Conservation (phyloP, 768 basidiomycete genomes). For the Termitomyces sp. region DNA sequence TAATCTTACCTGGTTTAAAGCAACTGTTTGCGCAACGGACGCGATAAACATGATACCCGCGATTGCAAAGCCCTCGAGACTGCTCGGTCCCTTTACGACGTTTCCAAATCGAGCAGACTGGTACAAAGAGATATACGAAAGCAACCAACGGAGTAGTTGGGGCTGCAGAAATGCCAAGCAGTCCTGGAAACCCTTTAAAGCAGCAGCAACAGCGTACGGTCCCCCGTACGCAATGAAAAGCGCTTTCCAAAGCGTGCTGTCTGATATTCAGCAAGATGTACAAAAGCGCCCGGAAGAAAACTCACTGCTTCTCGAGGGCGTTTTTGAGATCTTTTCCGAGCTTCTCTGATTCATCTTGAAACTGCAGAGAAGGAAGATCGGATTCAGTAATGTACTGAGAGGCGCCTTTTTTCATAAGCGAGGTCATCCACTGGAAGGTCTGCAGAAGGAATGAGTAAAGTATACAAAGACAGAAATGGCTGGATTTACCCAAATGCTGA, state of each 20-base stretch:
- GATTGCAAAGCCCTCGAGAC: conserved; percentile 68
- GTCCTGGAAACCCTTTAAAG: conserved; percentile 78
- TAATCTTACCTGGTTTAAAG: conserved; percentile 66
- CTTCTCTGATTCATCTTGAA: conserved; percentile 62
- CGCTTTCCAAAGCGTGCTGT: conserved; percentile 68
- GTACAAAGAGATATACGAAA: conserved; percentile 79
- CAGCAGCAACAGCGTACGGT: conserved; percentile 57
- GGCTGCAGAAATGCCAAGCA: conserved; percentile 81
- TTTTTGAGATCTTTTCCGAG: conserved; percentile 57
- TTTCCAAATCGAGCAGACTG: conserved; percentile 41
- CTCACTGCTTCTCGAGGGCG: conserved; percentile 61
- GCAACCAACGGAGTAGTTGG: conserved; percentile 71
- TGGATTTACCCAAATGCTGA: conserved; percentile 58
- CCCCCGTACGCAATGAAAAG: conserved; percentile 75
- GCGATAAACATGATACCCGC: conserved; percentile 76
- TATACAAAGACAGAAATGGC: not conserved
- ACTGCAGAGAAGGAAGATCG: conserved; percentile 73
- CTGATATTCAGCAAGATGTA: not conserved
- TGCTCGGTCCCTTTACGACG: conserved; percentile 22
- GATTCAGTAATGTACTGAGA: conserved; percentile 69
- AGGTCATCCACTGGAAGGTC: conserved; percentile 86
- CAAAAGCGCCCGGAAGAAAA: not conserved
- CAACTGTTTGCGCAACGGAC: conserved; percentile 71
- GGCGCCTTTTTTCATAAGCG: conserved; percentile 66
- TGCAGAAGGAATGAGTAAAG: conserved; percentile 13